phyloP scores from a whole-genome alignment of 169 alveolate species.

The Miamiensis avidus region DNA sequence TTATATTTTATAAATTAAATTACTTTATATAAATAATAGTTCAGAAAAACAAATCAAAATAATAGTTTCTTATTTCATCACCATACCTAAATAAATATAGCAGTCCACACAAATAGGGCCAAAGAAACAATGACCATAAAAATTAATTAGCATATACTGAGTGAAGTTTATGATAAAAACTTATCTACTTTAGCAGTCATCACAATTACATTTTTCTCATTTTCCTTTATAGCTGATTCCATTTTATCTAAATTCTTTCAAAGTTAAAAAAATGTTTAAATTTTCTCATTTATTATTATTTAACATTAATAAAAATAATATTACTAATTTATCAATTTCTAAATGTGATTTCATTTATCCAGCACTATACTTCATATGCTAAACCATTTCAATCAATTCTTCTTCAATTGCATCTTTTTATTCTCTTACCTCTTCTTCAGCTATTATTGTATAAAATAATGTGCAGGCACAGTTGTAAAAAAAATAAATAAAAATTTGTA shows the following conservation, averaged over 20 bases:
- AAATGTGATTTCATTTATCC: neutral
- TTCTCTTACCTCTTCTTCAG: neutral
- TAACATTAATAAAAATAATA: no score
- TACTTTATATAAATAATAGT: no score
- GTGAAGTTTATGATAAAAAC: neutral
- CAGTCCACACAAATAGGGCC: neutral
- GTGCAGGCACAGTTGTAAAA: no score
- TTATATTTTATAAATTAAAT: no score
- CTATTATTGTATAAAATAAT: neutral
- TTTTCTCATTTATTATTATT: no score
- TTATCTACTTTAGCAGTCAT: neutral
- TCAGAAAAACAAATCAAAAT: no score
- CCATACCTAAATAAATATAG: neutral
- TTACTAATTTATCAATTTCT: neutral
- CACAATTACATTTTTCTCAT: neutral
- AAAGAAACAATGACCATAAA: neutral
- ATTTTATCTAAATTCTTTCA: no score
- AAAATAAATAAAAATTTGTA: no score
- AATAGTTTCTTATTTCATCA: no score
- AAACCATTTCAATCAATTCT: neutral
- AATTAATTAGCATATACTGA: neutral
- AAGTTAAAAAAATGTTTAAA: no score
- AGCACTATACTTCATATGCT: neutral
- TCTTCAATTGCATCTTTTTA: neutral
- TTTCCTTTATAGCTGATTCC: neutral